phyloP scores from a whole-genome alignment of 495 filamentous ascomycete species.

The Cairneyella variabilis region DNA sequence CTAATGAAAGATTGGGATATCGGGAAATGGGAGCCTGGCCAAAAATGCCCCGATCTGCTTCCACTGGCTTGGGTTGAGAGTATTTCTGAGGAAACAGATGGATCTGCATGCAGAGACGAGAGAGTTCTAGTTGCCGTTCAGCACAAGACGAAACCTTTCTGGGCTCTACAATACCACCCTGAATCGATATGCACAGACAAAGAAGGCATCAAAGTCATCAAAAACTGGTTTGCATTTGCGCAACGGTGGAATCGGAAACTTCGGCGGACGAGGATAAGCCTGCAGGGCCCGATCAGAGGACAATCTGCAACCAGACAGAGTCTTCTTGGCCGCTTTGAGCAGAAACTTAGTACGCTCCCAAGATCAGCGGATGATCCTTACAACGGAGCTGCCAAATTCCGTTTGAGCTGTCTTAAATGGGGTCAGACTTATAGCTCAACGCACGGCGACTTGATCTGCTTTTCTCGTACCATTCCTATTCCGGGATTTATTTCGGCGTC shows the following conservation, averaged over 20 bases:
- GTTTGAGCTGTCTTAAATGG: background rate
- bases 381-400: background rate
- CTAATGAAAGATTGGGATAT: conserved; percentile 30
- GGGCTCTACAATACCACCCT: conserved; percentile 91
- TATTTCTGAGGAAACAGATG: background rate
- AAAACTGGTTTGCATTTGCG: conserved; percentile 71
- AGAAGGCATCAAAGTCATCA: conserved; percentile 62
- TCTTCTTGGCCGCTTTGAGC: conserved; percentile 21
- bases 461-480: conserved; percentile 10
- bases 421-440: background rate
- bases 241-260: conserved; percentile 45
- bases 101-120: conserved; percentile 33
- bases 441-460: background rate
- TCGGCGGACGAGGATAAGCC: background rate
- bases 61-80: conserved; percentile 68
- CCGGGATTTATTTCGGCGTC: background rate
- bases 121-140: conserved; percentile 73
- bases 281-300: background rate
- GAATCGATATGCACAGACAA: conserved; percentile 84
- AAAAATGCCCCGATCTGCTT: conserved; percentile 35
- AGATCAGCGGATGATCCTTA: background rate
- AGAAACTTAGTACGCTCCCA: background rate
- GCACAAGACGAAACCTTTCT: conserved; percentile 73
- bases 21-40: conserved; percentile 6
- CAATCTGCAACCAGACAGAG: conserved; percentile 16